These are phyloP conservation scores for Quercus suber DNA, from an alignment of 306 rosid species.

Conservation along the genomic window DNA sequence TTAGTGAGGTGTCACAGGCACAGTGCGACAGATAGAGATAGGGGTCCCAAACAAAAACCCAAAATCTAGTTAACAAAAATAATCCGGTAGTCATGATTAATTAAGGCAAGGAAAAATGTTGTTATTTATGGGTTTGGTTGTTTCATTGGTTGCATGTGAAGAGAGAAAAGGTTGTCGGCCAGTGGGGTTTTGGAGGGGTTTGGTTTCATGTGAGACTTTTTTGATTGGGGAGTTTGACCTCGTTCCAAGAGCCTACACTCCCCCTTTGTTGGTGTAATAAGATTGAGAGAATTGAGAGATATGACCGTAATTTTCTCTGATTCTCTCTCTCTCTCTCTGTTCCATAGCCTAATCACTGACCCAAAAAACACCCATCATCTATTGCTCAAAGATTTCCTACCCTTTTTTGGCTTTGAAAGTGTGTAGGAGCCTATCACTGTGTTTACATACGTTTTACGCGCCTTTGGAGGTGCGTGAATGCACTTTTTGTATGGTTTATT, in stretches of 20 bases:
- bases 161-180: constrained; percentile 49
- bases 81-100: not conserved
- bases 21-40: constrained; percentile 4
- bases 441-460: not conserved
- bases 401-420: constrained; percentile 20
- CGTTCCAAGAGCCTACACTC: constrained; percentile 43
- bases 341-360: constrained; percentile 18
- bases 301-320: constrained; percentile 16
- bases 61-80: not conserved
- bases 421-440: not conserved
- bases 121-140: constrained; percentile 9
- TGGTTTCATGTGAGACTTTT: constrained; percentile 33
- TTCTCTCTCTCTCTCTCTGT: not conserved
- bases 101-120: constrained; percentile 5
- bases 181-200: constrained; percentile 30
- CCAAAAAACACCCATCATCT: constrained; percentile 15
- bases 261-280: constrained; percentile 6
- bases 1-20: not conserved
- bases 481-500: not conserved
- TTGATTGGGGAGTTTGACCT: constrained; percentile 63
- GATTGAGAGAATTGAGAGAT: constrained; percentile 9
- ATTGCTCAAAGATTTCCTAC: constrained; percentile 2
- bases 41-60: constrained; percentile 14
- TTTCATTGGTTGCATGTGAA: constrained; percentile 62
- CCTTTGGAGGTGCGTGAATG: not conserved